Percentiles rank a stretch among this genome's conserved stretches.
These are phyloP conservation scores for Ophiocordyceps camponoti-floridani DNA, from an alignment of 2,329 filamentous ascomycete genomes.

Conservation along the genomic window DNA sequence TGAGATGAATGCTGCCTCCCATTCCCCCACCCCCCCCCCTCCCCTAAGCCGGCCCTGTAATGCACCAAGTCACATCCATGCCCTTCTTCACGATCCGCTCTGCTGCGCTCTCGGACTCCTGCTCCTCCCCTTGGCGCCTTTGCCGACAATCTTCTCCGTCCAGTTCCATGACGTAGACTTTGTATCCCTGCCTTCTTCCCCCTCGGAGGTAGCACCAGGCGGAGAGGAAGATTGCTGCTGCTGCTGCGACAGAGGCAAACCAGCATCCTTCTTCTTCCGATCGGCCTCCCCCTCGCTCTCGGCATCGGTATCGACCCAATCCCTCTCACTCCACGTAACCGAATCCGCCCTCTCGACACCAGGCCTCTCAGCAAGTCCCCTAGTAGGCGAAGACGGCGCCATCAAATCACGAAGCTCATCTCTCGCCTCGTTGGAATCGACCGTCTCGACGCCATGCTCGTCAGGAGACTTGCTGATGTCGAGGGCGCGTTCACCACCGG, in stretches of 20 bases:
- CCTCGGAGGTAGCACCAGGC: too few relatives aligned
- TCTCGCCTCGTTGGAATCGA: conserved; percentile 16
- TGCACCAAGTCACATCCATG: too few relatives aligned
- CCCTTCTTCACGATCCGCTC: too few relatives aligned
- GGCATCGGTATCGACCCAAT: conserved; percentile 37
- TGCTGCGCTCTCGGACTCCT: conserved; percentile 9
- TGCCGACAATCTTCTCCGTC: conserved; percentile 36
- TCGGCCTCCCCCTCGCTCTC: conserved; percentile 19
- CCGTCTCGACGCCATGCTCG: conserved; percentile 48
- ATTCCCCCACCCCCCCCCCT: too few relatives aligned
- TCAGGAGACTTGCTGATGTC: conserved; percentile 35
- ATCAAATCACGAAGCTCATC: conserved; percentile 27
- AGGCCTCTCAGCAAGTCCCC: too few relatives aligned
- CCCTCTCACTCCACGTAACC: conserved; percentile 46
- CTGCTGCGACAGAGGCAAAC: conserved; percentile 3
- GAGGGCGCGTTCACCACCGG: conserved; percentile 46
- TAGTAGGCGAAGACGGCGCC: too few relatives aligned
- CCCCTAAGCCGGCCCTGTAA: too few relatives aligned
- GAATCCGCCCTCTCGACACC: conserved; percentile 26
- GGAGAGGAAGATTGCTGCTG: neutral
- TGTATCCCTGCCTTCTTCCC: too few relatives aligned
- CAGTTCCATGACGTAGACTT: conserved; percentile 26
- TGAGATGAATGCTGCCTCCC: too few relatives aligned
- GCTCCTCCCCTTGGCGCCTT: conserved; percentile 11
- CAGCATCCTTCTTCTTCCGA: conserved; percentile 1